A percentile compares a stretch with the other conserved stretches of the same genome.
Conservation (phyloP, 2,329 filamentous ascomycete species). For the Venturia nashicola region DNA sequence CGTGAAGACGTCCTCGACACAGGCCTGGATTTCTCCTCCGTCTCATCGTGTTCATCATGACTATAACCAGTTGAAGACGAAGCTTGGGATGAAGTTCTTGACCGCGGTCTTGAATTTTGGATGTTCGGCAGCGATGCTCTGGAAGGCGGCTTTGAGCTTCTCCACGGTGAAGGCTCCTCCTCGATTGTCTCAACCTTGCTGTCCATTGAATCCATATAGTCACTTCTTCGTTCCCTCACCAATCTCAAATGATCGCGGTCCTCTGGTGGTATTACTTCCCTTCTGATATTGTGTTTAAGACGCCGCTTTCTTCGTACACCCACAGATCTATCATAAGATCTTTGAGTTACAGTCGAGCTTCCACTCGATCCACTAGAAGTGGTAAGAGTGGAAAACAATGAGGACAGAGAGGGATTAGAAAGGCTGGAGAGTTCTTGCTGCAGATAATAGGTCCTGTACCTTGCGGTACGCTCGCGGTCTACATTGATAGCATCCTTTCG, state of each 20-base stretch:
- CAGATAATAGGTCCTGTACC: slow-evolving; percentile 17
- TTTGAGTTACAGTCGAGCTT: slow-evolving; percentile 35
- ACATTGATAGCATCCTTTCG: slow-evolving; percentile 9
- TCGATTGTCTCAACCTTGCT: neutral
- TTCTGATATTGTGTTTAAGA: neutral
- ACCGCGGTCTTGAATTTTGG: neutral
- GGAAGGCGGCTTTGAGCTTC: neutral
- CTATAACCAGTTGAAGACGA: neutral
- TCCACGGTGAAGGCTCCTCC: neutral
- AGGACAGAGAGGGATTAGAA: slow-evolving; percentile 30
- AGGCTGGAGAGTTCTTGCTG: slow-evolving; percentile 22
- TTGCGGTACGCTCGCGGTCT: slow-evolving; percentile 11
- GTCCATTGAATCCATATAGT: neutral
- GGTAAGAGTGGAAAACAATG: slow-evolving; percentile 29
- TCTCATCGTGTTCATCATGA: neutral
- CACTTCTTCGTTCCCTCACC: neutral
- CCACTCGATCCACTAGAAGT: slow-evolving; percentile 29
- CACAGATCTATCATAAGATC: slow-evolving; percentile 25
- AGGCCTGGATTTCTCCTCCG: neutral
- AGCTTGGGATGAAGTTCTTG: neutral
- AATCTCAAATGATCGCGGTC: neutral
- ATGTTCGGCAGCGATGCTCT: neutral
- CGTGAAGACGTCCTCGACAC: neutral
- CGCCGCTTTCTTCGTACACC: slow-evolving; percentile 15
- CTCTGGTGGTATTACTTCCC: neutral